Conservation (phyloP, 768 basidiomycete genomes). For the Albatrellus ellisii region DNA sequence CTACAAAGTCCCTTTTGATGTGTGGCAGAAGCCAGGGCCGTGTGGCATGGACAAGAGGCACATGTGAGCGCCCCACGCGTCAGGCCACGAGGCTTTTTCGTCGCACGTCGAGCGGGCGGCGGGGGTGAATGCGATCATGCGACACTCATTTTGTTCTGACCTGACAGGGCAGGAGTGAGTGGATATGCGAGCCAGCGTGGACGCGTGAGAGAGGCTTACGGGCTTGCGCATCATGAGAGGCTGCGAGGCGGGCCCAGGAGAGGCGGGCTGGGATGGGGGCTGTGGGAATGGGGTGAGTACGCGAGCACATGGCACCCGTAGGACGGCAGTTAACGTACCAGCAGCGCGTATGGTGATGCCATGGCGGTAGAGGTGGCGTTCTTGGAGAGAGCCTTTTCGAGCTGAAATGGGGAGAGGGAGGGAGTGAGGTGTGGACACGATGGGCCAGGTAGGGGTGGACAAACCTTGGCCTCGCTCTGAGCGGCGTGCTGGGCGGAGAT, state of each 20-base stretch:
- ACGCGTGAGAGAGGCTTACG: slow-evolving; percentile 12
- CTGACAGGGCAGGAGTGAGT: slow-evolving; percentile 8
- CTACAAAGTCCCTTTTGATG: slow-evolving; percentile 15
- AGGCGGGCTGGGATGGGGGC: slow-evolving; percentile 13
- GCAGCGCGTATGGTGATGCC: slow-evolving; percentile 14
- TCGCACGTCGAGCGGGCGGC: slow-evolving; percentile 2
- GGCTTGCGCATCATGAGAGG: slow-evolving; percentile 24
- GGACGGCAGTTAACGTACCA: slow-evolving; percentile 5
- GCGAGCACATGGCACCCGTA: neutral
- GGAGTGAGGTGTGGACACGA: neutral
- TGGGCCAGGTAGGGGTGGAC: slow-evolving; percentile 10
- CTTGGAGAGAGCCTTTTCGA: slow-evolving; percentile 51
- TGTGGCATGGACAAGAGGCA: neutral
- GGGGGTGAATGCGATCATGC: slow-evolving; percentile 5
- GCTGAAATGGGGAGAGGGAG: slow-evolving; percentile 23
- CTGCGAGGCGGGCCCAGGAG: slow-evolving; percentile 15
- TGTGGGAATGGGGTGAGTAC: slow-evolving; percentile 11
- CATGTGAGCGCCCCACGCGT: neutral
- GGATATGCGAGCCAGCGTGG: neutral
- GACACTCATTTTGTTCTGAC: slow-evolving; percentile 15
- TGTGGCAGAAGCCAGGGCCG: too few relatives aligned
- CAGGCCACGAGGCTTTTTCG: slow-evolving; percentile 3
- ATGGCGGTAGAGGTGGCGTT: slow-evolving; percentile 20
- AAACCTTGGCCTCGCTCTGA: slow-evolving; percentile 67
- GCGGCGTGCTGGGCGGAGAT: slow-evolving; percentile 55